Evolutionary conservation across 1,284 basidiomycete species (phyloP), one percentile per base, ranked within the genome.

Genomic region (Irpex sp.): DNA sequence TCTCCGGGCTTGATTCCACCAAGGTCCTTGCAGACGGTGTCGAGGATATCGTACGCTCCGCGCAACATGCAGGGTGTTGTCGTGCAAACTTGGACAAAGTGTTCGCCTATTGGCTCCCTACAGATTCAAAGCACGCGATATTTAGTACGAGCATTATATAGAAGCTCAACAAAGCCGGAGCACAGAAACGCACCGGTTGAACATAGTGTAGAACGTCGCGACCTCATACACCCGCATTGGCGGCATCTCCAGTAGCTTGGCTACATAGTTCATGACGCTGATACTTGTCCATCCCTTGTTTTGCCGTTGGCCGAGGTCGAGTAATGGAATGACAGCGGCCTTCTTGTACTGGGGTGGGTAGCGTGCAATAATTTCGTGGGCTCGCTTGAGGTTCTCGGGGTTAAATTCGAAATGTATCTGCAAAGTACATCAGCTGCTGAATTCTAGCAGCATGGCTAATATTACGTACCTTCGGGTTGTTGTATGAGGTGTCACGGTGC

Each of bases 171-270:
- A 44, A 4, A 44, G 15, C 2, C 3, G 15, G 1, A 44, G 40
- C 40, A 9, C 15, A 44, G 5, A 55, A 15, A 63, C 83, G 71
- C 64, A 91, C 91, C 94, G 86, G 82, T 97, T 97, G 83, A 95
- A 98, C 97, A 99, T 98, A 69, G 97, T 99, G 79, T 99, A 99
- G 81, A 99, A 99, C 9, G 96, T 97, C 11, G 97, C 97, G 59
- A 99, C 97, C 80, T 99, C 97, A 77, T 99, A 99, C 5, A 99
- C 97, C 17, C 97, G 90, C 97, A 99, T 99, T 61, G 94, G 93
- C 6, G 93, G 94, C 89, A 99, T 94, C 73, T 94, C 94, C 61
- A 99, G 84, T 47, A 97, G 79, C 67, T 91, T 88, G 1, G 97
- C 97, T 57, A 99, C 91, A 72, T 96, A 94, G 80, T 99, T 98